These are phyloP conservation scores for Diaporthe caulivora DNA, from an alignment of 2,329 filamentous ascomycete genomes.

Conservation along the genomic window DNA sequence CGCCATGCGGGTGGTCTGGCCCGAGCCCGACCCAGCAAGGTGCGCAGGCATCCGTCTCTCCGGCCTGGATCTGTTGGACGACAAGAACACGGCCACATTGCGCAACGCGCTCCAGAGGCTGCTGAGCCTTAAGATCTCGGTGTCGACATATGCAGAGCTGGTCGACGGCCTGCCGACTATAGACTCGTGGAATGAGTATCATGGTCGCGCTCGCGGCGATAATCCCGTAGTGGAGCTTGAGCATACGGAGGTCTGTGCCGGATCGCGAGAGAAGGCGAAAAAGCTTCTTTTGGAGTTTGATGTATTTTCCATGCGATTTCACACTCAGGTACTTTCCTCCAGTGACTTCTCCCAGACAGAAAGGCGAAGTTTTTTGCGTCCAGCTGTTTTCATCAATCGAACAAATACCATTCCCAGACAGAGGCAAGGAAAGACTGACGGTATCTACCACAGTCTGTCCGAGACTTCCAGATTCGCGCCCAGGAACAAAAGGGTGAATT, in stretches of 20 bases:
- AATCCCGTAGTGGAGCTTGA: background rate
- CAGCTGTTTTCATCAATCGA: background rate
- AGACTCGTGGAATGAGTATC: background rate
- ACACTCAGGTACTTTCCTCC: background rate
- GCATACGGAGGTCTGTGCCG: background rate
- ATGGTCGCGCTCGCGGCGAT: background rate
- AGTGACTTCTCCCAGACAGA: no score
- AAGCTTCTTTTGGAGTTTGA: background rate
- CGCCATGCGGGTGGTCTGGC: no score
- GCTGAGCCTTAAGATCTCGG: background rate
- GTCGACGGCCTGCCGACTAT: background rate
- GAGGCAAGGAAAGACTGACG: background rate
- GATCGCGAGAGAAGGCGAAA: background rate
- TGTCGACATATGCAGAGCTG: background rate
- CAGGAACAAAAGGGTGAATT: background rate
- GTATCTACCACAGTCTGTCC: background rate
- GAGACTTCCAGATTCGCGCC: background rate
- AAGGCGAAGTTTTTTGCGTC: background rate
- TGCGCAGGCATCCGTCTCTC: no score
- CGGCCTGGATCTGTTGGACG: background rate
- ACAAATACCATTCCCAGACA: background rate
- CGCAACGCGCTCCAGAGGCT: background rate
- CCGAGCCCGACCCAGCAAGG: no score
- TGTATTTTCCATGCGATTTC: background rate
- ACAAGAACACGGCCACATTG: background rate